Percentiles rank a stretch among this genome's conserved stretches.
Evolutionary conservation across 1,139 yeast species (phyloP).

Genomic region (Sugiyamaella novakii): DNA sequence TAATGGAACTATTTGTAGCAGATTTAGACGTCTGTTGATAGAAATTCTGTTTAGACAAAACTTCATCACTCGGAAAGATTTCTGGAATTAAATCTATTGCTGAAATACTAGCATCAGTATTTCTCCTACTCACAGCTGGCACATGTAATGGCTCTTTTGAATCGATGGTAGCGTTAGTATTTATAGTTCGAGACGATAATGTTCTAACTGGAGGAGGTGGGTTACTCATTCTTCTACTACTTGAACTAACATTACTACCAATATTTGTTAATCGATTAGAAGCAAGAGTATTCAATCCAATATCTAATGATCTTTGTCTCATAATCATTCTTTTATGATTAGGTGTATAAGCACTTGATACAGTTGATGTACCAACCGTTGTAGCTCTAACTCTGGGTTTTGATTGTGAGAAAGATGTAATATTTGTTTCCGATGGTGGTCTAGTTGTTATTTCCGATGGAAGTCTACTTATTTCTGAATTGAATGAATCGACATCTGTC

Average conservation of each 20-base stretch:
- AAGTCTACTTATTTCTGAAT: conserved; percentile 24
- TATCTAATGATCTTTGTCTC: conserved; percentile 30
- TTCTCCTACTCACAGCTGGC: conserved; percentile 17
- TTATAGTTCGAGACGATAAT: conserved; percentile 10
- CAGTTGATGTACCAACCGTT: conserved; percentile 9
- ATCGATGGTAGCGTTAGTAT: background rate
- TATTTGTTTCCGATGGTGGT: conserved; percentile 25
- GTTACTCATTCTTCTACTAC: conserved; percentile 19
- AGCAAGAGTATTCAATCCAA: conserved; percentile 17
- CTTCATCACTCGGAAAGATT: conserved; percentile 14
- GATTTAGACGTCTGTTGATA: conserved; percentile 6
- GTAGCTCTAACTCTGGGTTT: conserved; percentile 18
- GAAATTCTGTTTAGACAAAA: conserved; percentile 5
- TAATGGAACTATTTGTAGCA: background rate
- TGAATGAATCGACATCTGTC: conserved; percentile 24
- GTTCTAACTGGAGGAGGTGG: conserved; percentile 14
- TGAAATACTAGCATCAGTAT: conserved; percentile 18
- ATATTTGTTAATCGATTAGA: conserved; percentile 10
- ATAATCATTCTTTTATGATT: conserved; percentile 20
- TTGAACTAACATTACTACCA: conserved; percentile 18
- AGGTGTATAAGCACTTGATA: conserved; percentile 1
- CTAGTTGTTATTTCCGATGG: conserved; percentile 25
- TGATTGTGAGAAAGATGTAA: conserved; percentile 5
- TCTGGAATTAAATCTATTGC: conserved; percentile 17
- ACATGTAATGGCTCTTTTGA: background rate